Evolutionary conservation across 768 basidiomycete species (phyloP).

Genomic region (Leccinum boreale): DNA sequence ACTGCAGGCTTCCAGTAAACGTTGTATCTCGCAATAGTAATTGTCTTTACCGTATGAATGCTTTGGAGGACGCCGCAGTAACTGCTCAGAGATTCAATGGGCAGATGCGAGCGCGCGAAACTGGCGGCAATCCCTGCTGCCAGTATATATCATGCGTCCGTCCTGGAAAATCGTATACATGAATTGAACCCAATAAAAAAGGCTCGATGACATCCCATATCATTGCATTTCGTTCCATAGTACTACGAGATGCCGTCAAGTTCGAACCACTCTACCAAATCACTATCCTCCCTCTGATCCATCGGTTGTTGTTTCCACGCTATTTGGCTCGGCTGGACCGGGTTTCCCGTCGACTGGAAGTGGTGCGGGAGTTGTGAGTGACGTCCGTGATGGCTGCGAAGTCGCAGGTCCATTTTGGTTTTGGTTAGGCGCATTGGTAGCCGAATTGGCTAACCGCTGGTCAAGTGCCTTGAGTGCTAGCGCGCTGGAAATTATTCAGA

Average conservation of each 20-base stretch:
- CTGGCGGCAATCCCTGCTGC: too few species aligned
- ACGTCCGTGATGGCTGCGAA: conserved; percentile 26
- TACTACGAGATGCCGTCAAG: too few species aligned
- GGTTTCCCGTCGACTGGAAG: conserved; percentile 32
- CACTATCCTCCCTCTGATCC: conserved; percentile 25
- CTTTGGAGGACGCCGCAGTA: too few species aligned
- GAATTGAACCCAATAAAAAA: too few species aligned
- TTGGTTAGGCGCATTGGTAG: conserved; percentile 28
- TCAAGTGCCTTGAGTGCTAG: conserved; percentile 97
- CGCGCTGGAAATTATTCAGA: conserved; percentile 50
- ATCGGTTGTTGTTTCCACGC: conserved; percentile 12
- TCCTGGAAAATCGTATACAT: too few species aligned
- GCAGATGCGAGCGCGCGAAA: too few species aligned
- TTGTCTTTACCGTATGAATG: too few species aligned
- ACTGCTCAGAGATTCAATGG: not conserved
- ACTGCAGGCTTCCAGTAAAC: conserved; percentile 15
- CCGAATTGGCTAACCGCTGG: conserved; percentile 75
- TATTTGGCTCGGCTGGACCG: conserved; percentile 20
- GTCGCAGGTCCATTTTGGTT: conserved; percentile 29
- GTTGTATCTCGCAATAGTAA: too few species aligned
- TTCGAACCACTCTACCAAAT: too few species aligned
- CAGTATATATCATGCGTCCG: too few species aligned
- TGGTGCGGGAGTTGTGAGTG: conserved; percentile 30
- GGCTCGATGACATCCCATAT: too few species aligned
- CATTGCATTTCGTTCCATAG: too few species aligned